Base-by-base conservation (phyloP, 2,329 filamentous ascomycete genomes). In the Xylogone sp. region DNA sequence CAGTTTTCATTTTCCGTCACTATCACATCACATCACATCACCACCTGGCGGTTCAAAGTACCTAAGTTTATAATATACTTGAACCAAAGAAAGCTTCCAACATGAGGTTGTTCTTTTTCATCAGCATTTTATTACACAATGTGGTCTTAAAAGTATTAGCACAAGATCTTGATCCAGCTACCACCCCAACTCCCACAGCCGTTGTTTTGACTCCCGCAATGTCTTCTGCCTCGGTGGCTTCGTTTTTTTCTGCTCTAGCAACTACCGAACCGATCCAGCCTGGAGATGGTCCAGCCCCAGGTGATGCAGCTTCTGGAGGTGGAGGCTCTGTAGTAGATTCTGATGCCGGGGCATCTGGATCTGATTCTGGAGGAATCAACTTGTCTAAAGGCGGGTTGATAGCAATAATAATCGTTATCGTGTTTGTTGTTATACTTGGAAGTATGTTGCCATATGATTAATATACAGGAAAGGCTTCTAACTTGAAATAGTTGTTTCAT, bases 381-480 rank as follows among this genome's bases (percentile, higher is more conserved):
- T 70, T 94, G 20, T 89, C 86, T 2, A 82, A 76, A 34, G 86
- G 85, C 19, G 88, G 79, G 13, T 73, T 91, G 61, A 77, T 89
- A 52, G 88, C 87, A 45, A 90, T 94, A 59, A 83, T 90, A 51
- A 75, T 88, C 12, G 80, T 90, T 3, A 87, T 90, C 4, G 81
- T 82, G 9, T 66, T 80, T 12, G 82, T 89, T 8, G 78, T 83
- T 31, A 72, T 91, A 18, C 71, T 88, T 53, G 88, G 88, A 68
- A 81, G 88, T 92, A 75, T 65, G 82, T 67, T 21, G 43, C 22
- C 27, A 21, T 27, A 27, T 5, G n/a, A 39, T 39, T 16, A 39
- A 5, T 57, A 24, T 19, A 5, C 10, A 42, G 18, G 27, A 43
- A 19, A 19, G 24, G 18, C 16, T 42, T 21, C 34, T 52, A 43